Base-by-base conservation (phyloP, 306 rosid species). In the Corylus americana region DNA sequence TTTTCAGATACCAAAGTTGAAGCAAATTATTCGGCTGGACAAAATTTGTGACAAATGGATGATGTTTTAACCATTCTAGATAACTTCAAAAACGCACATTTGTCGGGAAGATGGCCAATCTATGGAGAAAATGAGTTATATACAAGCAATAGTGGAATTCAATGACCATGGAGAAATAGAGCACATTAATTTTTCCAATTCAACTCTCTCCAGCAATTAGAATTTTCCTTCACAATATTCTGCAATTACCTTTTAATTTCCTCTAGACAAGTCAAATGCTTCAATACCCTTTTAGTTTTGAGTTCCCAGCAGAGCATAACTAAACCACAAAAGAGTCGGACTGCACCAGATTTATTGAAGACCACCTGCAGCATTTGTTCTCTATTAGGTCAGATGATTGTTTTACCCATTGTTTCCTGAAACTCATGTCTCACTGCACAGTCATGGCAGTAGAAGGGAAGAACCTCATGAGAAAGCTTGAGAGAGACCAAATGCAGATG, bases 401-500 rank as follows among this genome's bases (percentile, higher is more conserved):
- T 51, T 70, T 62, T 48, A 71, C 74, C 73, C 71, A 68, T 77
- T 73, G 57, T 77, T 44, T 27, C 6, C 73, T 42, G 55, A 55
- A 80, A 78, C 74, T 78, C 53, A 73, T 11, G 77, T 78, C 72
- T 87, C 77, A 89, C 64, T 83, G 79, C 83, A 76, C 51, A 8
- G 87, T 57, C 67, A 77, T 50, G 74, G 85, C 71, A 68, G 83
- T 76, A 58, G 87, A 87, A 58, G 97, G 93, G 77, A 89, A 77
- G 77, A 87, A 84, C 86, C 92, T 91, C 98, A 91, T 89, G 75
- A 95, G 98, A 81, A 88, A 93, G 87, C 96, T 95, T 74, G 99
- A 90, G 51, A 95, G 92, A 77, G 98, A 95, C 98, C 99, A 95
- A 77, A 95, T 93, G 92, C 98, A 93, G 76, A 93, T 88, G 74